Conservation (phyloP, 2,329 filamentous ascomycete species). For the Apiospora kogelbergensis region DNA sequence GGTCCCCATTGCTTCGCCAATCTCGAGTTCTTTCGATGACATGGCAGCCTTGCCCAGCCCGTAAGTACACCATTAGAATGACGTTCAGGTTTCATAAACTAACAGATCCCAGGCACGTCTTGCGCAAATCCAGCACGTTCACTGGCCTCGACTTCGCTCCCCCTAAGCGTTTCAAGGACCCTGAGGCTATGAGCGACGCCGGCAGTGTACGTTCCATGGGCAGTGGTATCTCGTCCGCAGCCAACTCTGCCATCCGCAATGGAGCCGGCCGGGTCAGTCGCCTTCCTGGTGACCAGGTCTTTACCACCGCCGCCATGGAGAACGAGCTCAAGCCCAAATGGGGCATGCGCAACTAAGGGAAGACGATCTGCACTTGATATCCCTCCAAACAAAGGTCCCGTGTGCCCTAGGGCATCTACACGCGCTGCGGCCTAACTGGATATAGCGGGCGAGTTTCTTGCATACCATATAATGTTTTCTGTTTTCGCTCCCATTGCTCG, state of each 20-base stretch:
- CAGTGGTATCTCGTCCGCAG: conserved; percentile 71
- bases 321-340: conserved; percentile 61
- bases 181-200: conserved; percentile 61
- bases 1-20: conserved; percentile 72
- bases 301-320: conserved; percentile 68
- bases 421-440: neutral
- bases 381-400: neutral
- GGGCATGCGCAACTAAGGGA: conserved; percentile 47
- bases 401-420: neutral
- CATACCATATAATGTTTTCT: conserved; percentile 8
- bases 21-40: conserved; percentile 84
- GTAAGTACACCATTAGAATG: conserved; percentile 54
- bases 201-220: conserved; percentile 72
- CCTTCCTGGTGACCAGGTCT: conserved; percentile 78
- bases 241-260: conserved; percentile 70
- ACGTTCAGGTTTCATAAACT: conserved; percentile 23
- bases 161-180: conserved; percentile 69
- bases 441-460: neutral
- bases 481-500: neutral
- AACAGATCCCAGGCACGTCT: conserved; percentile 53
- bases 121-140: conserved; percentile 77
- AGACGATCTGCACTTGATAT: neutral
- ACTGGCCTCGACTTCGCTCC: conserved; percentile 80
- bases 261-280: conserved; percentile 87
- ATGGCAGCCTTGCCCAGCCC: conserved; percentile 84